Conservation (phyloP, 768 basidiomycete species). For the Leccinum olivaceopallidum region DNA sequence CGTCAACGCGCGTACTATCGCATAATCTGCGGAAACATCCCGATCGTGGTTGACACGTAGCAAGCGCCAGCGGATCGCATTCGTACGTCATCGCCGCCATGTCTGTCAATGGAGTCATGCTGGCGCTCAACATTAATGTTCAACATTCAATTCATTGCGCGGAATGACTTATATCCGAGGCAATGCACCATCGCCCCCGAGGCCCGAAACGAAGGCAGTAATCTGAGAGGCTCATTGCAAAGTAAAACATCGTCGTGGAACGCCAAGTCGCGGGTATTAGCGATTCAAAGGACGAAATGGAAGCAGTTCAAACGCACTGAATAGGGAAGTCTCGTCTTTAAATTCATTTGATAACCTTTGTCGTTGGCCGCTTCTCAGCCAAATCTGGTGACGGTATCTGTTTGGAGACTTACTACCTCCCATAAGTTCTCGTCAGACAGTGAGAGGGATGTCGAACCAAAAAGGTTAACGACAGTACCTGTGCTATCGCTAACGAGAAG, state of each 20-base stretch:
- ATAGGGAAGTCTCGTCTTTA: background rate
- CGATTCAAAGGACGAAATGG: background rate
- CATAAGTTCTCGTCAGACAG: background rate
- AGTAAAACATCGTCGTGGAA: constrained; percentile 1
- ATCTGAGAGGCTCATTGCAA: constrained; percentile 2
- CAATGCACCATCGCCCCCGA: background rate
- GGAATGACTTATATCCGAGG: background rate
- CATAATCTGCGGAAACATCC: background rate
- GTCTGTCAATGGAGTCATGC: background rate
- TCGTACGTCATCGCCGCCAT: constrained; percentile 4
- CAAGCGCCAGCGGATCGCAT: background rate
- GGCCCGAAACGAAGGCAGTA: background rate
- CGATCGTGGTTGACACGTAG: constrained; percentile 9
- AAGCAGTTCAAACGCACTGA: constrained; percentile 2
- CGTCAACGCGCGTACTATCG: background rate
- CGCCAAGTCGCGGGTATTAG: background rate
- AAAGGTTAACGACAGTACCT: background rate
- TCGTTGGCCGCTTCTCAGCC: background rate
- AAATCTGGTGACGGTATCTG: background rate
- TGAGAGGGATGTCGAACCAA: background rate
- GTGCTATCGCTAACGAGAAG: background rate
- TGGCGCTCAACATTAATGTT: background rate
- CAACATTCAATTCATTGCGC: background rate
- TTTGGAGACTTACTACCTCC: background rate
- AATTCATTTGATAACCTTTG: background rate